Conservation (phyloP, 352 stramenopile genomes). For the Phytopythium chamaehyphon region DNA sequence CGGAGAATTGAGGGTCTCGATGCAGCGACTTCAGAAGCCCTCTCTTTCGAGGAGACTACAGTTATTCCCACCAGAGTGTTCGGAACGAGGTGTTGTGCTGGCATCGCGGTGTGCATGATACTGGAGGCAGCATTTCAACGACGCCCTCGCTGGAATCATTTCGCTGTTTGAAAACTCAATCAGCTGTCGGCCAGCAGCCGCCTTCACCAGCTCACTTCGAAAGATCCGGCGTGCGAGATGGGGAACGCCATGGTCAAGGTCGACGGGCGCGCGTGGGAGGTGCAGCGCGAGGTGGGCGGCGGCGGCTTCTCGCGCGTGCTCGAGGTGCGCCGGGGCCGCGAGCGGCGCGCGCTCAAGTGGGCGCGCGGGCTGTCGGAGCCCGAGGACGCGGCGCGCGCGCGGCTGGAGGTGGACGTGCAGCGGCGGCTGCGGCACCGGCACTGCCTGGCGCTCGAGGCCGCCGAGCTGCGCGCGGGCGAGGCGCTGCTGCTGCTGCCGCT, state of each 20-base stretch:
- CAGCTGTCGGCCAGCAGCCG: no score
- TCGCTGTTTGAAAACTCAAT: no score
- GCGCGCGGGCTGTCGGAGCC: constrained; percentile 40
- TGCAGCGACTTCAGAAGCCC: no score
- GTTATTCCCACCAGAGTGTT: no score
- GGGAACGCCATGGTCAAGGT: constrained; percentile 57
- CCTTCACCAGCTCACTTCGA: no score
- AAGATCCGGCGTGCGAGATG: constrained; percentile 20
- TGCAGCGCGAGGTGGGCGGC: constrained; percentile 46
- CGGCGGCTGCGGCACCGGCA: constrained; percentile 50
- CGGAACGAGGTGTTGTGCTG: no score
- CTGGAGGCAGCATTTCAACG: no score
- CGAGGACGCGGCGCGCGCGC: constrained; percentile 53
- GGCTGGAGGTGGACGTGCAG: constrained; percentile 74
- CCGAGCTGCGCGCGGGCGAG: constrained; percentile 52
- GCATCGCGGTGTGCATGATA: no score
- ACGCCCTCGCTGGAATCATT: no score
- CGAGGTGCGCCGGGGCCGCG: constrained; percentile 32
- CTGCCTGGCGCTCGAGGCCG: constrained; percentile 44
- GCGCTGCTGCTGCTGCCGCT: constrained; percentile 65
- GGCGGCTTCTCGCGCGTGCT: constrained; percentile 76
- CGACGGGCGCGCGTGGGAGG: constrained; percentile 52
- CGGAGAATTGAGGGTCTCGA: no score
- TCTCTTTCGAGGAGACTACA: no score
- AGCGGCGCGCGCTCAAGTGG: constrained; percentile 62